Base-by-base conservation (phyloP, 805 yeast genomes). In the Candida xyloterini region DNA sequence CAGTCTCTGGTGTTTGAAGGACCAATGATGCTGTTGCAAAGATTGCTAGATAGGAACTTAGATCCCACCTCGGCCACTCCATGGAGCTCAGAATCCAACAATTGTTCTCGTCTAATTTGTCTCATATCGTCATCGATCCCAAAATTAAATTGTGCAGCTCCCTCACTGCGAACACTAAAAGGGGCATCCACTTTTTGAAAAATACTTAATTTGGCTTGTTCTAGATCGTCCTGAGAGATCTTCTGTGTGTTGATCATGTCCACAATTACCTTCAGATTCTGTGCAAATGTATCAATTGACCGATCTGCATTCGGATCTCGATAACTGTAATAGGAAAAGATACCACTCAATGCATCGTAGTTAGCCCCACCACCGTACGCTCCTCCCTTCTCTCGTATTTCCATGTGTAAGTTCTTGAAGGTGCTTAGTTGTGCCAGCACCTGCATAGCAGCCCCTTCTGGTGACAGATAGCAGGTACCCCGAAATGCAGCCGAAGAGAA, bases 351-450 rank as follows among this genome's bases (percentile, higher is more conserved):
- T 0, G 91, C 88, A 57, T 82, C 85, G 59, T 81, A 93, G 7
- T 76, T 66, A 4, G 95, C 84, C 4, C 99, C 99, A 5, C 96
- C 98, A 7, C 99, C 99, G 57, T 93, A 93, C 0, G 99, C 99
- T 43, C 99, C 99, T 42, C 96, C 96, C 55, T 91, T 79, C 57
- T 93, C 99, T 50, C 99, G 76, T 27, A 93, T 79, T 48, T 89
- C 95, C 10, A 87, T 76, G 61, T 93, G 99, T 34, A 93, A 67
- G 50, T 85, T 78, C 55, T 84, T 86, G 63, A 83, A 90, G 0
- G 95, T 82, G 50, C 89, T 61, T 42, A 93, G 60, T 51, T 84
- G 90, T 1, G 96, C 74, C 33, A 93, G 68, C 0, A 93, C 78
- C 61, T 87, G 95, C 30, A 93, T 71, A 1, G 88, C 71, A 0